Evolutionary conservation across 176 grass and related monocot genomes (phyloP), one percentile per base, ranked within the genome.

Genomic region (Paspalum vaginatum): DNA sequence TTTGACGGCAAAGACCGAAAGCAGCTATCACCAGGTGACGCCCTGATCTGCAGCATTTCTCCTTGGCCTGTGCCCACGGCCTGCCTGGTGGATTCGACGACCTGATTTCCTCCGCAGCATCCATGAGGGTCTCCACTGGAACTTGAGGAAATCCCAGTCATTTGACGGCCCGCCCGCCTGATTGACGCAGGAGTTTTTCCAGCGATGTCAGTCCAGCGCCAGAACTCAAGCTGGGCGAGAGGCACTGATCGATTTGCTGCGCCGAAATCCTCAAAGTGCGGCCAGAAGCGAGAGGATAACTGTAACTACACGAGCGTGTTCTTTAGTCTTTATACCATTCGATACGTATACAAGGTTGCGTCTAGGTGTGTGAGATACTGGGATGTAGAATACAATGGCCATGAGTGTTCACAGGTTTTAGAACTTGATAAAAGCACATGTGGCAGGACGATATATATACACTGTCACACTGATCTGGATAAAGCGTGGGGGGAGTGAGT

Each of bases 61-160:
- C 87, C 88, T 3, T 99, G 97, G 93, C 91, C 97, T 0, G 97
- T 99, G 41, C 97, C 97, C 0, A 99, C 97, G 7, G 91, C 93
- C 22, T 99, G 91, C 78, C 79, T 91, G 20, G 81, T 89, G 11
- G 97, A 99, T 72, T 99, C 97, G 0, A 99, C 97, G 1, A 93
- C 91, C 1, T n/a, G 87, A 93, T 69, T 96, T 96, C 68, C 76
- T 96, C 24, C 86, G 90, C 43, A 96, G 93, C 85, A 99, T 99
- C 83, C 88, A 99, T 2, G 97, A 99, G 74, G 97, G 97, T n/a
- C 92, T 96, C 60, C 93, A 96, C 83, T 93, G 97, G 97, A 99
- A 96, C 79, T 60, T 99, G 61, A 87, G 96, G 71, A 96, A 96
- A 85, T 87, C 49, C n/a, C 93, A 91, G 58, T 82, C 90, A 6